Evolutionary conservation across 179 eudicot species (phyloP).

Genomic region (Silene coronaria): DNA sequence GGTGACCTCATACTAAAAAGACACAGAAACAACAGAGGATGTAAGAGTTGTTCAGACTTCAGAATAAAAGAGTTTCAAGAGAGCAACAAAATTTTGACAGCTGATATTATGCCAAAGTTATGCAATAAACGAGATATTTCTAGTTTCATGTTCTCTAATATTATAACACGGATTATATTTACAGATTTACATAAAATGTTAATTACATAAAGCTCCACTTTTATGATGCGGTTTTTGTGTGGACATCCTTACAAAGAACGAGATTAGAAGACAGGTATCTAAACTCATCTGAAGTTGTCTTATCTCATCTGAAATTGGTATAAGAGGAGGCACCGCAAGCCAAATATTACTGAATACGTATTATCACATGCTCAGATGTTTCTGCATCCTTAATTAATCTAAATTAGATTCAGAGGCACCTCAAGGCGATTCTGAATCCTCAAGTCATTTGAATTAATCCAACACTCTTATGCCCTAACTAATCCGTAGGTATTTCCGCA

Average conservation of each 20-base stretch:
- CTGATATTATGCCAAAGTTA: background rate
- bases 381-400: background rate
- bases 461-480: background rate
- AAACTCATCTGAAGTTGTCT: background rate
- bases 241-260: background rate
- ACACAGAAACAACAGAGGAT: background rate
- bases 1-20: slow-evolving; percentile 58
- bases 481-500: background rate
- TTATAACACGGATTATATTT: background rate
- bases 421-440: background rate
- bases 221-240: no score
- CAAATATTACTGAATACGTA: background rate
- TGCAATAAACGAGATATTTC: background rate
- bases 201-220: background rate
- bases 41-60: background rate
- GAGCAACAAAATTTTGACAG: background rate
- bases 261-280: background rate
- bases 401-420: background rate
- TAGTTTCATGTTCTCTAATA: background rate
- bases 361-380: background rate
- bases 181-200: background rate
- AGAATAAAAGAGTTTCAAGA: background rate
- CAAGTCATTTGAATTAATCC: background rate
- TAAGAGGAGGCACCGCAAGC: background rate
- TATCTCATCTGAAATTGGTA: background rate